Conservation (phyloP, 352 stramenopile species). For the Pythium chondricola region DNA sequence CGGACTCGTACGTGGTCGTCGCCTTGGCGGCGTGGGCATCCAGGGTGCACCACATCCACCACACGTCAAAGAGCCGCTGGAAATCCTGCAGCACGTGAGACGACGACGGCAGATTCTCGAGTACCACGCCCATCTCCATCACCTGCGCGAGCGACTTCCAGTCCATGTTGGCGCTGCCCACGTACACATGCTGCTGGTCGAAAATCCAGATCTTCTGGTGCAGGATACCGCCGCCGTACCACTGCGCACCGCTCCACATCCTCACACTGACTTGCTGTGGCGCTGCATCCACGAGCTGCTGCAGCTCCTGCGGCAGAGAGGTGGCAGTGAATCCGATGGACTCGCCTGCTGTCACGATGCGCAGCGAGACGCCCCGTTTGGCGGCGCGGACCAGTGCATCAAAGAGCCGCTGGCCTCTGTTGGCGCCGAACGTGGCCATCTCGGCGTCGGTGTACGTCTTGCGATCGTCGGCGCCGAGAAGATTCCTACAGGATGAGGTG, state of each 20-base stretch:
- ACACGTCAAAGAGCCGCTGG: conserved; percentile 60
- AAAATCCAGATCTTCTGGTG: conserved; percentile 84
- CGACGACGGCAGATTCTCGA: conserved; percentile 33
- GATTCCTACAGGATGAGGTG: conserved; percentile 28
- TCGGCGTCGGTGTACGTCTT: conserved; percentile 39
- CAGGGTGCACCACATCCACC: conserved; percentile 54
- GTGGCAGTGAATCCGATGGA: conserved; percentile 2
- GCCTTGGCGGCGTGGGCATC: conserved; percentile 8
- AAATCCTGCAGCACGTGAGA: conserved; percentile 44
- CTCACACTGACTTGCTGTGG: conserved; percentile 34
- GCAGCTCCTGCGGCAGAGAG: conserved; percentile 45
- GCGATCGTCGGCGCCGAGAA: conserved; percentile 53
- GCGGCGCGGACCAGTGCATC: conserved; percentile 41
- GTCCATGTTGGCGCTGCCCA: conserved; percentile 84
- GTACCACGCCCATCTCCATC: conserved; percentile 75
- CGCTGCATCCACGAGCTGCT: conserved; percentile 29
- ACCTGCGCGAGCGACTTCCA: conserved; percentile 82
- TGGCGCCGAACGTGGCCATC: conserved; percentile 55
- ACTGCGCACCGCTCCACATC: conserved; percentile 56
- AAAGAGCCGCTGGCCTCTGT: conserved; percentile 45
- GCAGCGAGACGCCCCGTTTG: conserved; percentile 42
- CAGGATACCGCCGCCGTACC: conserved; percentile 75
- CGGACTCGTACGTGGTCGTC: conserved; percentile 46
- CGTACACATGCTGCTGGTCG: conserved; percentile 54
- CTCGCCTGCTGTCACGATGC: conserved; percentile 42